Conservation (phyloP, 129 eudicot genomes). For the Silybum marianum region DNA sequence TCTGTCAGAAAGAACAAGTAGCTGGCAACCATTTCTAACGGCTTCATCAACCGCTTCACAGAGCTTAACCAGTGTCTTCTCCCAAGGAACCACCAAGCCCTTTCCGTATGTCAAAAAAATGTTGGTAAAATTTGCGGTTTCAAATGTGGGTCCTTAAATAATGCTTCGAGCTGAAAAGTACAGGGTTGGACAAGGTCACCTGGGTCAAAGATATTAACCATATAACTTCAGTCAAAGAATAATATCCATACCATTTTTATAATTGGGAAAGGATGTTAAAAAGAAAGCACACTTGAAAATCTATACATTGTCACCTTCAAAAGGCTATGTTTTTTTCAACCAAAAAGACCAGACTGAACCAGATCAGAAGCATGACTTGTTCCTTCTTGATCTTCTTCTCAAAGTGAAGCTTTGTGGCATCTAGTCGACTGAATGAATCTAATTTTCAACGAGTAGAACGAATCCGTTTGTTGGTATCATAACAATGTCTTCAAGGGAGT, state of each 20-base stretch:
- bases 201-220: too few relatives aligned
- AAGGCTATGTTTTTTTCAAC: conserved; percentile 18
- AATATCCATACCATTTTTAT: too few relatives aligned
- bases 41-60: conserved; percentile 99
- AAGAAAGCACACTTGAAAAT: too few relatives aligned
- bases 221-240: too few relatives aligned
- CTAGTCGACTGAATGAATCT: conserved; percentile 11
- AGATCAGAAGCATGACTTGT: not conserved
- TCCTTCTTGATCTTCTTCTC: conserved; percentile 15
- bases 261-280: too few relatives aligned
- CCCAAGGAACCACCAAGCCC: conserved; percentile 93
- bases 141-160: too few relatives aligned
- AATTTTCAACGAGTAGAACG: conserved; percentile 8
- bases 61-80: conserved; percentile 66
- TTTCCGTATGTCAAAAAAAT: conserved; percentile 79
- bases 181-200: too few relatives aligned
- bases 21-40: conserved; percentile 97
- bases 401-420: conserved; percentile 8
- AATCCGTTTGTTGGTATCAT: conserved; percentile 21
- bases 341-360: conserved; percentile 17
- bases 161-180: too few relatives aligned
- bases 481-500: conserved; percentile 20
- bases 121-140: too few relatives aligned
- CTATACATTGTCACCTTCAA: conserved; percentile 37
- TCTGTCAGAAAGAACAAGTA: conserved; percentile 96